A percentile compares a stretch with the other conserved stretches of the same genome.
Evolutionary conservation across 169 alveolate species (phyloP).

Genomic region (Plasmodium gonderi): DNA sequence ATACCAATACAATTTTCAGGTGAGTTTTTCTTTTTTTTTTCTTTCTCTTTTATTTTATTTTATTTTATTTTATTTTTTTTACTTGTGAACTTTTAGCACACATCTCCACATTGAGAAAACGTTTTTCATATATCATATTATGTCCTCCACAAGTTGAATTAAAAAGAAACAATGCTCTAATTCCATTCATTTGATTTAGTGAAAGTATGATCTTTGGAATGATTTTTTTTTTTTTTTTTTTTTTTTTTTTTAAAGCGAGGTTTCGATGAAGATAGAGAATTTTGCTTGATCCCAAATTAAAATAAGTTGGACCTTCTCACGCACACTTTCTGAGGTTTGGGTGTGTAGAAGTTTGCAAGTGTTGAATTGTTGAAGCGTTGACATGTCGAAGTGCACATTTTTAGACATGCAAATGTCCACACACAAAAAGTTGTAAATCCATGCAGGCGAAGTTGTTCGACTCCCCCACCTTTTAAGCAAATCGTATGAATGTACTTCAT

Average conservation of each 20-base stretch:
- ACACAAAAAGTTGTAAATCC: too few species aligned
- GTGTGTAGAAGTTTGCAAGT: too few species aligned
- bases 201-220: neutral
- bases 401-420: too few species aligned
- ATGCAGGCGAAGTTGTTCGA: too few species aligned
- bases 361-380: too few species aligned
- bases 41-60: neutral
- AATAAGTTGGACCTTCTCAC: neutral
- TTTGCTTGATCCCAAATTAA: neutral
- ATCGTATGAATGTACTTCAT: too few species aligned
- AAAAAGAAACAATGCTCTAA: constrained; percentile 23
- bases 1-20: neutral
- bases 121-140: constrained; percentile 16
- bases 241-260: neutral
- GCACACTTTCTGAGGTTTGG: too few species aligned
- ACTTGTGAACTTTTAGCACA: constrained; percentile 27
- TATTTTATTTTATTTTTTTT: neutral
- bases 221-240: neutral
- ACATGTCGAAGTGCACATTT: too few species aligned
- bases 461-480: too few species aligned
- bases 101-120: constrained; percentile 17
- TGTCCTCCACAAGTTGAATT: neutral
- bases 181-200: neutral
- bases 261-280: neutral
- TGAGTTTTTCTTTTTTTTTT: neutral